Evolutionary conservation across 345 rosid species (phyloP), one percentile per base, ranked within the genome.

Genomic region (Gossypium raimondii): DNA sequence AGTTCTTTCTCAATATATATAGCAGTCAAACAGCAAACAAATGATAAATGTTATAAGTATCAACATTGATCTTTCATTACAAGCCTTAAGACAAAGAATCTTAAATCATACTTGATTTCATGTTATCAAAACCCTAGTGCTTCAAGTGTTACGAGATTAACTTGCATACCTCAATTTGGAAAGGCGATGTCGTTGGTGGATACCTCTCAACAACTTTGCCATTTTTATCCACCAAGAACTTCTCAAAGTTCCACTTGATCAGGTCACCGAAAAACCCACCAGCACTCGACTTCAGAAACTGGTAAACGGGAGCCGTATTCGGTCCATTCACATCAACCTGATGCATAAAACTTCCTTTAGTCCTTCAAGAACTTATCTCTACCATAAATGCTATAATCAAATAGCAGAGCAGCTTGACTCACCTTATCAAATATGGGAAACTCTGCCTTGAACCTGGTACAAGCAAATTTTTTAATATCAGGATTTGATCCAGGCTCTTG

Each of bases 281-380:
- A 8, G 90, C 87, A 66, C 82, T 91, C 1, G 99, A 89, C 86
- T 95, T 95, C 85, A 95, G 73, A 78, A 78, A 93, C 81, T 89
- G 85, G 85, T 93, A 95, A 59, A 95, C 82, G 2, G 99, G 98
- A 18, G 97, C 98, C 22, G 97, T 91, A 64, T 78, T 82, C 22
- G 94, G 86, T 76, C 99, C 99, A 77, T 93, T 95, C 70, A 95
- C 99, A 20, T 95, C 98, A 59, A 95, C 91, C 97, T 95, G 81
- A 81, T 13, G 11, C 70, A 58, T 44, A 74, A 53, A 52, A 52
- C n/a, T 67, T 27, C 48, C 34, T 22, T 73, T 9, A 59, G 38
- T 44, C 57, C 51, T n/a, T 53, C 16, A 62, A 38, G 29, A 9
- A 51, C 53, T 50, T 22, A 48, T 18, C 25, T 68, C 10, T 1